A percentile compares a stretch with the other conserved stretches of the same genome.
phyloP scores from a whole-genome alignment of 1,139 yeast genomes.

The Geotrichum carabidarum region DNA sequence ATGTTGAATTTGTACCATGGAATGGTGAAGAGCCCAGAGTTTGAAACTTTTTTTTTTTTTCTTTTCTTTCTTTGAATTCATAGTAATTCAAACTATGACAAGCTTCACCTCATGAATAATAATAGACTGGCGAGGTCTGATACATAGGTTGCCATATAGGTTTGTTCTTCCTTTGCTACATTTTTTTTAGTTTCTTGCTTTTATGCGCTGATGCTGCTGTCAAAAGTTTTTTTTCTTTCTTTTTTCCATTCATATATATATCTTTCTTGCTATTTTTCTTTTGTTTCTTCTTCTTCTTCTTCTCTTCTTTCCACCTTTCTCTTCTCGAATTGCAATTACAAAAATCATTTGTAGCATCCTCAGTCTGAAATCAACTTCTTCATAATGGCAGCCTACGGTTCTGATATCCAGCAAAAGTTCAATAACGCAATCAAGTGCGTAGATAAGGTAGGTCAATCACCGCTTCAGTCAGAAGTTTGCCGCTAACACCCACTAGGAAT shows the following conservation, averaged over 20 bases:
- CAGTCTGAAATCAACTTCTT: neutral
- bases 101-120: too few relatives aligned
- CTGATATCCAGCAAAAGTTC: constrained; percentile 29
- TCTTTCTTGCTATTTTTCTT: neutral
- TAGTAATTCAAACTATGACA: too few relatives aligned
- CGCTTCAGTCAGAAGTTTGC: neutral
- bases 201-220: too few relatives aligned
- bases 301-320: neutral
- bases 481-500: constrained; percentile 28
- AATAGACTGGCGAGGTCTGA: too few relatives aligned
- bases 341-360: too few relatives aligned
- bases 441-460: constrained; percentile 28
- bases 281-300: neutral
- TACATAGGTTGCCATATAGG: too few relatives aligned
- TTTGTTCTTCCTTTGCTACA: too few relatives aligned
- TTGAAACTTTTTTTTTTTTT: constrained; percentile 1
- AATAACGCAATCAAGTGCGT: constrained; percentile 29
- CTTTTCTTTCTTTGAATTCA: too few relatives aligned
- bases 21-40: neutral
- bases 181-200: too few relatives aligned
- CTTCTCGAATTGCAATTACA: neutral
- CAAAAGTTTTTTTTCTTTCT: neutral
- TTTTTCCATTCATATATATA: neutral
- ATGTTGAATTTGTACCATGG: too few relatives aligned
- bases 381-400: constrained; percentile 16